Evolutionary conservation across 2,329 filamentous ascomycete species (phyloP).

Genomic region (Hysterium pulicare): DNA sequence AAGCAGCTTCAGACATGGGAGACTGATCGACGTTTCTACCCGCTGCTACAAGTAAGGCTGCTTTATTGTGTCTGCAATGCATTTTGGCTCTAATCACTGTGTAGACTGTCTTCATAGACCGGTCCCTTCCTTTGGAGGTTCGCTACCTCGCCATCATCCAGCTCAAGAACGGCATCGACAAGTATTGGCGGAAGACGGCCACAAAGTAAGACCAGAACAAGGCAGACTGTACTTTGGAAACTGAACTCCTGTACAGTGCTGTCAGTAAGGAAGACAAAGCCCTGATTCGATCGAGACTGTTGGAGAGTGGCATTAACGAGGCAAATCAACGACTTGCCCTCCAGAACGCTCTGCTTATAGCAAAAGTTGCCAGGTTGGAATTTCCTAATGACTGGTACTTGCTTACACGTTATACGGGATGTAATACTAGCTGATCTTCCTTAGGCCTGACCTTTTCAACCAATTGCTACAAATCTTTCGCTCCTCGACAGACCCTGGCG

Average conservation of each 20-base stretch:
- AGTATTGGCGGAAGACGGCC: conserved; percentile 82
- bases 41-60: conserved; percentile 40
- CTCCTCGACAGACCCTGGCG: conserved; percentile 47
- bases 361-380: conserved; percentile 86
- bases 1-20: conserved; percentile 54
- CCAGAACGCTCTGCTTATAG: conserved; percentile 82
- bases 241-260: conserved; percentile 43
- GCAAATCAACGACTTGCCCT: conserved; percentile 71
- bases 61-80: background rate
- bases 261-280: conserved; percentile 69
- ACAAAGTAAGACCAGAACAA: conserved; percentile 50
- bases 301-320: conserved; percentile 76
- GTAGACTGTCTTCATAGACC: conserved; percentile 78
- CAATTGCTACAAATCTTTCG: conserved; percentile 57
- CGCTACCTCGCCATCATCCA: conserved; percentile 90
- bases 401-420: background rate
- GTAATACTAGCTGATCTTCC: conserved; percentile 10
- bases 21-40: conserved; percentile 46
- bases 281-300: conserved; percentile 68
- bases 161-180: conserved; percentile 94
- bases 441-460: conserved; percentile 38
- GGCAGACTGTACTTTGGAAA: background rate
- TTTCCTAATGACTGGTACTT: conserved; percentile 77
- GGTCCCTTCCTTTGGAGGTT: conserved; percentile 69
- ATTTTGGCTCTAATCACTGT: conserved; percentile 10